Percentiles rank a stretch among this genome's conserved stretches.
These are phyloP conservation scores for Eutrema japonicum DNA, from an alignment of 345 rosid genomes.

Conservation along the genomic window DNA sequence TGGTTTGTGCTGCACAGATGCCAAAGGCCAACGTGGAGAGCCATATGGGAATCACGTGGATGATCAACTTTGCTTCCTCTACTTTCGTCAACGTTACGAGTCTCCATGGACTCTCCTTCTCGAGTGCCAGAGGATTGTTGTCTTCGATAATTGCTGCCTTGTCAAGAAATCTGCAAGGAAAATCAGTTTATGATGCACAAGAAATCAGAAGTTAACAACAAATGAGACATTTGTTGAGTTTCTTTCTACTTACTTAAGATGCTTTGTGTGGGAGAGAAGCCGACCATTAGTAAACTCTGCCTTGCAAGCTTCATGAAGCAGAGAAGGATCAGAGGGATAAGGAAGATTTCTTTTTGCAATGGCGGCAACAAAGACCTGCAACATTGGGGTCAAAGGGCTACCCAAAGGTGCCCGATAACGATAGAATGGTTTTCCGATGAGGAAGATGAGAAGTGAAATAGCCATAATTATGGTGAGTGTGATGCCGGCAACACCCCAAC, in stretches of 20 bases:
- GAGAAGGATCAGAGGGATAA: conserved; percentile 56
- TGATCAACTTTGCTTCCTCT: conserved; percentile 82
- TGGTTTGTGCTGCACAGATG: conserved; percentile 66
- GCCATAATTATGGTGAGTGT: conserved; percentile 64
- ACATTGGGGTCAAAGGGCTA: conserved; percentile 83
- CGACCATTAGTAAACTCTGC: conserved; percentile 49
- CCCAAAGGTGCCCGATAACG: conserved; percentile 70
- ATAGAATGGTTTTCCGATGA: conserved; percentile 68
- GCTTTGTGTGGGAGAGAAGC: conserved; percentile 65
- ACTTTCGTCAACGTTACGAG: conserved; percentile 82
- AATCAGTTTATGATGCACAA: neutral
- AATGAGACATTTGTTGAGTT: neutral
- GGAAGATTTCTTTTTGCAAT: conserved; percentile 67
- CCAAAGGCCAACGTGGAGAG: conserved; percentile 71
- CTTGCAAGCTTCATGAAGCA: conserved; percentile 56
- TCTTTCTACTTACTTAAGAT: conserved; percentile 60
- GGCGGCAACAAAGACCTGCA: conserved; percentile 83
- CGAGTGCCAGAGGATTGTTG: conserved; percentile 21
- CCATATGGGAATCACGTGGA: conserved; percentile 90
- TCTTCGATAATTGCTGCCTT: conserved; percentile 73
- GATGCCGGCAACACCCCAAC: conserved; percentile 80
- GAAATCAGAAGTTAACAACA: neutral
- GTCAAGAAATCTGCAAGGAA: conserved; percentile 72
- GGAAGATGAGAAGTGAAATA: conserved; percentile 61
- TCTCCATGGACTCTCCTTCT: conserved; percentile 67